These are phyloP conservation scores for Fusarium penzigii DNA, from an alignment of 2,329 filamentous ascomycete genomes.

Conservation along the genomic window DNA sequence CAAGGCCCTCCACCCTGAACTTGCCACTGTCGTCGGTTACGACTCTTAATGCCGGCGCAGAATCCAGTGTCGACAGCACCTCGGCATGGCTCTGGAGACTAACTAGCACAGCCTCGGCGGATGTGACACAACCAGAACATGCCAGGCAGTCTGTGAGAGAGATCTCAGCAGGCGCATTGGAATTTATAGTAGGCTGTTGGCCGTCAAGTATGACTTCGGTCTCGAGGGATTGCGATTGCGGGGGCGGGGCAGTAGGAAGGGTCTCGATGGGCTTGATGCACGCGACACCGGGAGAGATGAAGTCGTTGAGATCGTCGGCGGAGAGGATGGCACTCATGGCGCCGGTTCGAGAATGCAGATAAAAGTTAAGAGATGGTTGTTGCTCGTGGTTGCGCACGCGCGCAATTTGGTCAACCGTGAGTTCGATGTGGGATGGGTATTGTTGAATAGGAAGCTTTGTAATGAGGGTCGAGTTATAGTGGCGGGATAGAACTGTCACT, in stretches of 20 bases:
- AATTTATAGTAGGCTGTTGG: conserved; percentile 57
- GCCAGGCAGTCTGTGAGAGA: conserved; percentile 96
- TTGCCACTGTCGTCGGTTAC: conserved; percentile 34
- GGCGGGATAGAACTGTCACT: neutral
- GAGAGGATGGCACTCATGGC: conserved; percentile 97
- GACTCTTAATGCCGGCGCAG: conserved; percentile 52
- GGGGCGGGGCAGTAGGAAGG: conserved; percentile 61
- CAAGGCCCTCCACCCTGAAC: conserved; percentile 51
- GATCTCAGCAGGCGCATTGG: conserved; percentile 79
- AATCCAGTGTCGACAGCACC: conserved; percentile 80
- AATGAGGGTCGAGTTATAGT: neutral
- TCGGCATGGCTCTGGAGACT: conserved; percentile 92
- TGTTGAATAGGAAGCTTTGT: neutral
- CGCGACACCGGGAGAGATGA: conserved; percentile 95
- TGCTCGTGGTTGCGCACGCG: conserved; percentile 2
- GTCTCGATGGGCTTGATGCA: conserved; percentile 98
- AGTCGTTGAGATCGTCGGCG: conserved; percentile 96
- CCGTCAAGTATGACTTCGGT: conserved; percentile 96
- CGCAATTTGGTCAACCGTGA: neutral
- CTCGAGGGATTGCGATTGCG: conserved; percentile 42
- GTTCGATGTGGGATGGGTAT: neutral
- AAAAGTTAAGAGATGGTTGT: neutral
- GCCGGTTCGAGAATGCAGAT: conserved; percentile 12
- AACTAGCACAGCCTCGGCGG: conserved; percentile 94
- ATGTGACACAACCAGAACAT: conserved; percentile 96